A percentile compares a stretch with the other conserved stretches of the same genome.
These are phyloP conservation scores for Chaetomiaceae sp. DNA, from an alignment of 2,329 filamentous ascomycete genomes.

Conservation along the genomic window DNA sequence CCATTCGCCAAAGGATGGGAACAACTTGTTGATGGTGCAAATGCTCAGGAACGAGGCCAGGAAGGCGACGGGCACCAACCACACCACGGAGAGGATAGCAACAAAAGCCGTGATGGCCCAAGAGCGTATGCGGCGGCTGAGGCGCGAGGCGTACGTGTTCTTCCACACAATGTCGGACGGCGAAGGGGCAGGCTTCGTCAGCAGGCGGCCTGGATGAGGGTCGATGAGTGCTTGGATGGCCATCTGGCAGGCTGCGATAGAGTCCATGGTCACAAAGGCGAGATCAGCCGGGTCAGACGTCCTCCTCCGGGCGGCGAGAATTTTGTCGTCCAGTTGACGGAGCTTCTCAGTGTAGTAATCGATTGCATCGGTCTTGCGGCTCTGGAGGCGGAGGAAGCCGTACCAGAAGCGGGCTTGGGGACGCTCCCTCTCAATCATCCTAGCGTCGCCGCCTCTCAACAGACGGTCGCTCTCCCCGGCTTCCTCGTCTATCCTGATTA, in stretches of 20 bases:
- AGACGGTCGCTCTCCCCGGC: slow-evolving; percentile 57
- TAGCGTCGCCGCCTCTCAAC: slow-evolving; percentile 43
- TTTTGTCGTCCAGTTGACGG: slow-evolving; percentile 70
- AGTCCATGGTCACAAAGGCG: slow-evolving; percentile 97
- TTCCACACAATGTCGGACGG: slow-evolving; percentile 92
- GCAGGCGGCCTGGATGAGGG: slow-evolving; percentile 76
- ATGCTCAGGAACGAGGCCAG: slow-evolving; percentile 77
- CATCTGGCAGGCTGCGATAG: slow-evolving; percentile 89
- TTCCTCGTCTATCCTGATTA: slow-evolving; percentile 38
- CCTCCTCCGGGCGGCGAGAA: slow-evolving; percentile 65
- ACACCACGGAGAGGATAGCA: slow-evolving; percentile 76
- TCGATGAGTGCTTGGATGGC: slow-evolving; percentile 92
- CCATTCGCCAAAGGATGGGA: slow-evolving; percentile 64
- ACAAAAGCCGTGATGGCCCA: slow-evolving; percentile 86
- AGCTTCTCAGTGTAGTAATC: slow-evolving; percentile 91
- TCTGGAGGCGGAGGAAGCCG: slow-evolving; percentile 68
- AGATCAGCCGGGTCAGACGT: slow-evolving; percentile 74
- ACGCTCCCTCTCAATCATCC: slow-evolving; percentile 45
- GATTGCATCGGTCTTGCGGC: slow-evolving; percentile 77
- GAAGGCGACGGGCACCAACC: slow-evolving; percentile 76
- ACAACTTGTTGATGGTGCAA: slow-evolving; percentile 70
- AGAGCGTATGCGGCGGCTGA: slow-evolving; percentile 67
- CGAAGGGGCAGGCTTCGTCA: slow-evolving; percentile 81
- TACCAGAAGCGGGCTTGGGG: slow-evolving; percentile 75
- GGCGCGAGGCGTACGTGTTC: slow-evolving; percentile 80